Percentiles rank a stretch among this genome's conserved stretches.
Conservation (phyloP, 2,329 filamentous ascomycete species). For the Cladosporium sp. region DNA sequence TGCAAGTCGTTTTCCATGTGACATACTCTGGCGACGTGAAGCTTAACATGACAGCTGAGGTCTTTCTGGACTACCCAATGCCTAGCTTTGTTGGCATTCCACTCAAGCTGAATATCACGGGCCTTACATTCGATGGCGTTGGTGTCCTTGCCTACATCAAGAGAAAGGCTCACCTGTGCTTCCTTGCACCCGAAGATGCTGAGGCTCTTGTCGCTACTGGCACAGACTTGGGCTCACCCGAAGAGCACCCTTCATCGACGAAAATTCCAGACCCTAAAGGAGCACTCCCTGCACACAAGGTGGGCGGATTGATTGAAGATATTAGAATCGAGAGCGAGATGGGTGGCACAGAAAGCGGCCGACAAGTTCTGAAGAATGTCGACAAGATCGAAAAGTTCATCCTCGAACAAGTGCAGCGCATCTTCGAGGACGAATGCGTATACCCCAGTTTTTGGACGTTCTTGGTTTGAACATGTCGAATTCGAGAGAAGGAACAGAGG, state of each 20-base stretch:
- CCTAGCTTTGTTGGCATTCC: conserved; percentile 96
- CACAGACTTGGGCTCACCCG: conserved; percentile 22
- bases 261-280: conserved; percentile 6
- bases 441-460: conserved; percentile 99
- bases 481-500: not conserved
- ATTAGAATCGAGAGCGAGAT: conserved; percentile 98
- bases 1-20: conserved; percentile 89
- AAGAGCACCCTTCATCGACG: conserved; percentile 14
- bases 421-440: conserved; percentile 98
- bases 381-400: conserved; percentile 98
- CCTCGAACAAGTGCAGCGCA: conserved; percentile 88
- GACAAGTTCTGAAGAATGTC: conserved; percentile 95
- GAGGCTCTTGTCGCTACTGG: conserved; percentile 52
- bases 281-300: conserved; percentile 26
- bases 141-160: conserved; percentile 89
- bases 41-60: conserved; percentile 87
- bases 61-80: conserved; percentile 96
- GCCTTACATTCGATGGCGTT: conserved; percentile 89
- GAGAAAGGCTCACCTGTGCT: conserved; percentile 87
- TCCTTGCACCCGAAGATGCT: conserved; percentile 87
- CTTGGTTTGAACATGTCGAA: conserved; percentile 57
- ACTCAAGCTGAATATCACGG: conserved; percentile 90
- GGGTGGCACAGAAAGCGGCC: conserved; percentile 82
- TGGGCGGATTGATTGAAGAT: conserved; percentile 77
- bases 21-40: conserved; percentile 83